Base-by-base conservation (phyloP, 169 alveolate species). In the Eimeria praecox region DNA sequence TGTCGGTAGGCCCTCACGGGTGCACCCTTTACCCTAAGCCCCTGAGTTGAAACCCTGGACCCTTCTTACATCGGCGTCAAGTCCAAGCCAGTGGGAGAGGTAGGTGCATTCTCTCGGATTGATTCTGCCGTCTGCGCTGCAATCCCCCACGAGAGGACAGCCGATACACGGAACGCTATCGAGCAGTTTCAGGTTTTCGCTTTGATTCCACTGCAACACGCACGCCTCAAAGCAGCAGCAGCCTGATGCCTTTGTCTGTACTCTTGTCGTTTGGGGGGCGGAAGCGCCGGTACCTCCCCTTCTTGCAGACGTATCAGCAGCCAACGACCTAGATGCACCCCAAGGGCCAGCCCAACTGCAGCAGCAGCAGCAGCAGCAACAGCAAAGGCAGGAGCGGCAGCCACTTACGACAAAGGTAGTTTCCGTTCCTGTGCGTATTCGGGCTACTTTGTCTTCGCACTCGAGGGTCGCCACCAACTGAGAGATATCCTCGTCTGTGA, bases 31-130 rank as follows among this genome's bases (percentile, higher is more conserved):
- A 30, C 10, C n/a, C 82, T 3, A 30, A 12, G 82, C 22, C 20
- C 4, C 16, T 33, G 49, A 71, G 27, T 33, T 30, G 30, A 14
- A 35, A 10, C 49, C 52, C 82, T 35, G 16, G 38, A 35, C 82
- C 82, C 95, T 77, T 64, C 95, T 77, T 64, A 93, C 96, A 56
- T 93, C 96, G 24, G 66, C 90, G 56, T 93, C 96, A 12, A 93
- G 96, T 20, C 96, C 96, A 38, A 93, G 93, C 96, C 96, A 93
- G 87, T 82, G 90, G 40, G 96, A 93, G 56, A 82, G 80, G 86
- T 93, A 93, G 56, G 77, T 88, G 96, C 96, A 93, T 46, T 93
- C 90, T 35, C 88, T 56, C n/a, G 96, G 96, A 35, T 87, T 80
- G 59, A 93, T 56, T 46, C 46, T 80, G 69, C 90, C 90, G 33